phyloP scores from a whole-genome alignment of 495 filamentous ascomycete genomes.

The Trichocladium antarcticum region DNA sequence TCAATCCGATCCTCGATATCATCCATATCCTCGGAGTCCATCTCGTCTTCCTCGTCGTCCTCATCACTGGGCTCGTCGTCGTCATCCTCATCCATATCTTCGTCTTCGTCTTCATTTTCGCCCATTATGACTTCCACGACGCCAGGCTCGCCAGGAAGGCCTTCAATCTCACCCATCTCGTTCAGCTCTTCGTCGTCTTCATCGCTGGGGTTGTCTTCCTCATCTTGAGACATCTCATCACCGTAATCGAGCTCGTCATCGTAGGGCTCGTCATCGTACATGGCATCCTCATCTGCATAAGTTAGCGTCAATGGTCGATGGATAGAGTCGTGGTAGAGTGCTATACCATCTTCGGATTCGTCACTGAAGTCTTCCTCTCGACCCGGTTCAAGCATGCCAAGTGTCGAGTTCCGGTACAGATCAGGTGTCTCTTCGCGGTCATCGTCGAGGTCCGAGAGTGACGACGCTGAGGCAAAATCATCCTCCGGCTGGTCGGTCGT shows the following conservation, averaged over 20 bases:
- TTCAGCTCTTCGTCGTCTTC: slow-evolving; percentile 72
- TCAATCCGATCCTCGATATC: slow-evolving; percentile 44
- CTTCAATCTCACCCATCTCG: slow-evolving; percentile 77
- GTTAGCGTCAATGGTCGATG: slow-evolving; percentile 20
- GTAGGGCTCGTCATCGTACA: slow-evolving; percentile 68
- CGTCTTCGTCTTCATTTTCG: slow-evolving; percentile 60
- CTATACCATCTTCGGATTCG: slow-evolving; percentile 50
- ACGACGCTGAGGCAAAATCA: slow-evolving; percentile 81
- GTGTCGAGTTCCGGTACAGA: slow-evolving; percentile 87
- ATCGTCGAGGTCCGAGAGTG: slow-evolving; percentile 75
- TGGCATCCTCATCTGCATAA: slow-evolving; percentile 52
- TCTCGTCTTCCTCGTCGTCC: slow-evolving; percentile 43
- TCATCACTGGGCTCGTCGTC: slow-evolving; percentile 42
- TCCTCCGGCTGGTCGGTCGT: slow-evolving; percentile 66
- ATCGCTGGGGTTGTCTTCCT: slow-evolving; percentile 84
- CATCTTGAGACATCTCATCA: slow-evolving; percentile 64
- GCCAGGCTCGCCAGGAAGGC: slow-evolving; percentile 63
- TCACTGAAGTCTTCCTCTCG: slow-evolving; percentile 68
- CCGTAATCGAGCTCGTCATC: slow-evolving; percentile 86
- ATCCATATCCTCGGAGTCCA: slow-evolving; percentile 40
- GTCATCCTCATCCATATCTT: slow-evolving; percentile 54
- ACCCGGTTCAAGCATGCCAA: slow-evolving; percentile 86
- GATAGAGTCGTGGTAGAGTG: background rate
- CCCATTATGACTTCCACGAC: slow-evolving; percentile 79
- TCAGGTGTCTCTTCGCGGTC: slow-evolving; percentile 94